Evolutionary conservation across 1,139 yeast species (phyloP), one percentile per base, ranked within the genome.

Genomic region (Debaryomyces singareniensis): DNA sequence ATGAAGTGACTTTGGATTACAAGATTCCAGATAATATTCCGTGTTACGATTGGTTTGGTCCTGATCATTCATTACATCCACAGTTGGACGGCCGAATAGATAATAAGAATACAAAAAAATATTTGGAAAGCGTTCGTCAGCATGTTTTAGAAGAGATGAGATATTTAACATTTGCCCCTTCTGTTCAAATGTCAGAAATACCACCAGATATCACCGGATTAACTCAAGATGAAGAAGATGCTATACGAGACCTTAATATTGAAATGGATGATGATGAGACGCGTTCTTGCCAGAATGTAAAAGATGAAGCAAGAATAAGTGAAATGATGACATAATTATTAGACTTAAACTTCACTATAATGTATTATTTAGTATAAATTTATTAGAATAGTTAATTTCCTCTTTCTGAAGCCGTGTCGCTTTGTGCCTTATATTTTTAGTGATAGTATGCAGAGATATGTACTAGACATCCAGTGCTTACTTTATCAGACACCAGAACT

Each of bases 31-130:
- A 77, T 24, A 69, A 69, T 25, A 55, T 89, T 30, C 96, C 97
- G 1, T 85, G 87, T 35, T 76, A 83, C 50, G 78, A 80, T 41
- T 84, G 89, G 71, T 91, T 87, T 62, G 93, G 87, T 7, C 98
- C 97, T 1, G 97, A 91, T 53, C 83, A 74, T 55, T 77, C 91
- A 12, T 62, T 91, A 33, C 96, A 87, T 53, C 98, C 97, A 2
- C 84, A 80, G 35, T 59, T 91, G 23, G 93, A 89, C 34, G 96
- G 95, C 35, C 69, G 87, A 35, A 69, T 87, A 20, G 96, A 89
- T 46, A 91, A 91, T 55, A 84, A 83, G 49, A 91, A 91, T 53
- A 69, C 87, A 11, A 81, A 80, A 42, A 84, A 82, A 48, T 87
- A 85, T 50, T 63, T 91, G 35, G 96, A 91, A 45, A 77, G 81